A percentile compares a stretch with the other conserved stretches of the same genome.
phyloP scores from a whole-genome alignment of 805 yeast genomes.

The Candida vaughaniae region DNA sequence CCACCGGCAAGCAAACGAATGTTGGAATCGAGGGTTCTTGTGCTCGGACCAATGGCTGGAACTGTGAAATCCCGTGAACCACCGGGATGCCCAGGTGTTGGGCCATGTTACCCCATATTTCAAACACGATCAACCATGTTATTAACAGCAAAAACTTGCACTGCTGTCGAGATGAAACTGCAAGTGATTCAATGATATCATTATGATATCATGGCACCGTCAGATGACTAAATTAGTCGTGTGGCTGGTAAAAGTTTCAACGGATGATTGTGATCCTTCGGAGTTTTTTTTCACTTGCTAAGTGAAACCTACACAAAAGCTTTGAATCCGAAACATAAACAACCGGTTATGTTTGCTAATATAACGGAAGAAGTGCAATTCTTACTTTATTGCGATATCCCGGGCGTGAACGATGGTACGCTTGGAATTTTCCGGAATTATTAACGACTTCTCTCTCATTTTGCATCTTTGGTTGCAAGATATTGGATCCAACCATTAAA shows the following conservation, averaged over 20 bases:
- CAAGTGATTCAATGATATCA: neutral
- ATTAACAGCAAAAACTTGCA: too few relatives aligned
- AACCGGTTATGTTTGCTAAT: too few relatives aligned
- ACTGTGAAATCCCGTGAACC: constrained; percentile 5
- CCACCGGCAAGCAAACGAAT: too few relatives aligned
- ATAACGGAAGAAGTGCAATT: too few relatives aligned
- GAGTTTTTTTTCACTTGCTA: constrained; percentile 7
- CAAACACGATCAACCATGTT: too few relatives aligned
- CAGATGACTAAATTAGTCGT: neutral
- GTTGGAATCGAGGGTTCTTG: too few relatives aligned
- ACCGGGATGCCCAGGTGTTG: constrained; percentile 8
- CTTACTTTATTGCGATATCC: neutral
- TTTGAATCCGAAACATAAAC: neutral
- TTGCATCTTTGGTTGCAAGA: too few relatives aligned
- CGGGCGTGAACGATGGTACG: neutral
- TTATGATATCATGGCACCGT: neutral
- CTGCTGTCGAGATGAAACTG: too few relatives aligned
- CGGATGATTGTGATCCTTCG: constrained; percentile 17
- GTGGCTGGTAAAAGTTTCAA: neutral
- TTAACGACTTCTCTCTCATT: too few relatives aligned
- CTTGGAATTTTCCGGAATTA: too few relatives aligned
- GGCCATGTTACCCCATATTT: constrained; percentile 12
- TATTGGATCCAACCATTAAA: too few relatives aligned
- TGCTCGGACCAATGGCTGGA: constrained; percentile 8
- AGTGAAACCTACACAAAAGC: neutral